These are phyloP conservation scores for Thalassiosira pacifica DNA, from an alignment of 352 stramenopile species.

Conservation along the genomic window DNA sequence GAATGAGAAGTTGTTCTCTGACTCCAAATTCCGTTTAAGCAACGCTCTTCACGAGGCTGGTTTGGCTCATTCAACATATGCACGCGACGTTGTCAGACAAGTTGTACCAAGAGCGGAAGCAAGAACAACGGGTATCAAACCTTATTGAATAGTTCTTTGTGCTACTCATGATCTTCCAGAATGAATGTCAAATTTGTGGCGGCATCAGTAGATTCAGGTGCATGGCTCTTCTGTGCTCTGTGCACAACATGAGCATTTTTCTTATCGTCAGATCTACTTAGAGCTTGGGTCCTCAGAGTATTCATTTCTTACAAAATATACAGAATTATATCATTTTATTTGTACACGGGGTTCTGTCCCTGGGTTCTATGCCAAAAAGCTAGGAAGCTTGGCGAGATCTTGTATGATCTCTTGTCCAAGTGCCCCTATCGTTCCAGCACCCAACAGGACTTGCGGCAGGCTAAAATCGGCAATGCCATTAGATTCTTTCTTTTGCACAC, in stretches of 20 bases:
- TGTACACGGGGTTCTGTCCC: no score
- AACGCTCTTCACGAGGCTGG: constrained; percentile 64
- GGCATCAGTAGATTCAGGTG: no score
- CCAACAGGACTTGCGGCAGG: constrained; percentile 41
- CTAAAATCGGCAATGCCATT: no score
- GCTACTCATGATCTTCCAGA: no score
- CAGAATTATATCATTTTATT: no score
- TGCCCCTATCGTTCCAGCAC: constrained; percentile 34
- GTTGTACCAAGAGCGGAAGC: constrained; percentile 52
- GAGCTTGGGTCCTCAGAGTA: no score
- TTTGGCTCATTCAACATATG: constrained; percentile 47
- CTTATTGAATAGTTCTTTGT: constrained; percentile 63
- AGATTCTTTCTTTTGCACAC: constrained; percentile 14
- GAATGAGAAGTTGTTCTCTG: constrained; percentile 63
- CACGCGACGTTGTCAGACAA: constrained; percentile 52
- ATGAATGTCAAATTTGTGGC: no score
- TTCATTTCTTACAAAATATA: no score
- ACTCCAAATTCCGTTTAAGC: constrained; percentile 60
- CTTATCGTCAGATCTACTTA: no score
- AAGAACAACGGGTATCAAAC: constrained; percentile 65
- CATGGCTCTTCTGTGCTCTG: no score
- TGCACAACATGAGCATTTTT: no score
- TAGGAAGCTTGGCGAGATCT: constrained; percentile 31
- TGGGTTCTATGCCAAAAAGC: constrained; percentile 12
- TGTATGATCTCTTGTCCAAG: constrained; percentile 58